A percentile compares a stretch with the other conserved stretches of the same genome.
Conservation (phyloP, 371 early-diverging fungal genomes). For the Rhizomucor miehei region DNA sequence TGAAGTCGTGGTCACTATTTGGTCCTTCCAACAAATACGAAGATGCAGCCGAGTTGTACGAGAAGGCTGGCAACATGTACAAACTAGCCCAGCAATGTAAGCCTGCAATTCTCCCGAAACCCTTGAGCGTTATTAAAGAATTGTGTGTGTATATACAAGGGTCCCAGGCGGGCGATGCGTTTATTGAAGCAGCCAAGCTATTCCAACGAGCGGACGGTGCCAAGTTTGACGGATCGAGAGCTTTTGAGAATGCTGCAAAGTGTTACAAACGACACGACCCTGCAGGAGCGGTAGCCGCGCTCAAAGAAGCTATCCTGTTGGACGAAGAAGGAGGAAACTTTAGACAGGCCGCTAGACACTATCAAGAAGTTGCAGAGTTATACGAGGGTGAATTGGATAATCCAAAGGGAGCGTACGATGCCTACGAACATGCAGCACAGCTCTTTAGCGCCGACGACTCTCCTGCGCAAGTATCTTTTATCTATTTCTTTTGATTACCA, state of each 20-base stretch:
- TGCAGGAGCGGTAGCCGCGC: constrained; percentile 73
- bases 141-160: constrained; percentile 16
- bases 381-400: constrained; percentile 85
- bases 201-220: constrained; percentile 66
- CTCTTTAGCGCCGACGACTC: constrained; percentile 91
- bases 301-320: constrained; percentile 75
- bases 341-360: constrained; percentile 86
- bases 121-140: background rate
- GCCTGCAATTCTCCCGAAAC: constrained; percentile 3
- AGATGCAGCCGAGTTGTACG: constrained; percentile 91
- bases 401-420: constrained; percentile 74
- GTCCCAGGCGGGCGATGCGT: constrained; percentile 93
- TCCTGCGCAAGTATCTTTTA: constrained; percentile 65
- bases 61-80: constrained; percentile 88
- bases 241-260: constrained; percentile 87
- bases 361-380: constrained; percentile 90
- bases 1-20: constrained; percentile 74
- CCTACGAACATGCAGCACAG: constrained; percentile 89
- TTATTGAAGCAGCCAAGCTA: constrained; percentile 72
- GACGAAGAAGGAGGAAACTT: constrained; percentile 88
- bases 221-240: constrained; percentile 50
- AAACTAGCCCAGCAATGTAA: constrained; percentile 87
- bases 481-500: background rate
- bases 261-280: constrained; percentile 84
- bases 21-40: constrained; percentile 78